A percentile compares a stretch with the other conserved stretches of the same genome.
These are phyloP conservation scores for Protomyces inundatus DNA, from an alignment of 1,139 yeast species.

Conservation along the genomic window DNA sequence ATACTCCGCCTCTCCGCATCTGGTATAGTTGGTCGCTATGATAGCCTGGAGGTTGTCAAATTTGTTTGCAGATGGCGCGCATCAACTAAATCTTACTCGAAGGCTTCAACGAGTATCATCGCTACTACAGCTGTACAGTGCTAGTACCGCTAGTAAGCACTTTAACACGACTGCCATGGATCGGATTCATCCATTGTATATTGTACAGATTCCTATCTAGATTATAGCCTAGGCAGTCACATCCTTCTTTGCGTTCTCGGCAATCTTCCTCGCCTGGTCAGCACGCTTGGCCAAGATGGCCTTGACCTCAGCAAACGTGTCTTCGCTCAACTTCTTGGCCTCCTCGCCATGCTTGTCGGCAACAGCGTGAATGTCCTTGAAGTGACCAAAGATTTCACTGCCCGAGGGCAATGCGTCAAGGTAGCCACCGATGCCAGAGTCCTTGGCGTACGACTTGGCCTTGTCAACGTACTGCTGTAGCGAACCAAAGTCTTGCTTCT, in stretches of 20 bases:
- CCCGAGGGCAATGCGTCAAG: constrained; percentile 16
- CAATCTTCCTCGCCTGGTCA: constrained; percentile 20
- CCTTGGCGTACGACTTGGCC: constrained; percentile 14
- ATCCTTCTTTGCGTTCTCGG: constrained; percentile 26
- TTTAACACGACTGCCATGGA: too few species aligned
- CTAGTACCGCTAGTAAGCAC: too few species aligned
- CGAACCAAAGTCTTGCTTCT: constrained; percentile 15
- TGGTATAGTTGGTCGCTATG: too few species aligned
- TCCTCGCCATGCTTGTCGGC: constrained; percentile 27
- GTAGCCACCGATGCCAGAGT: constrained; percentile 15
- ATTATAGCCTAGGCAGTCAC: neutral
- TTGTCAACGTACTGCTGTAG: constrained; percentile 22
- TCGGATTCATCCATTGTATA: too few species aligned
- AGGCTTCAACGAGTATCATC: too few species aligned
- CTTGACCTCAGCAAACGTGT: constrained; percentile 21
- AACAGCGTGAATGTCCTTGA: constrained; percentile 19
- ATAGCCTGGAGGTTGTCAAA: too few species aligned
- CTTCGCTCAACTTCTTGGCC: constrained; percentile 24
- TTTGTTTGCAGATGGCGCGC: too few species aligned
- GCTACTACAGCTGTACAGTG: too few species aligned
- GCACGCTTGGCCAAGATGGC: constrained; percentile 14
- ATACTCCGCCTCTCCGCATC: too few species aligned
- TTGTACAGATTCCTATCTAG: too few species aligned
- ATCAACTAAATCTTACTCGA: too few species aligned
- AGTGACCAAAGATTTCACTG: constrained; percentile 15